These are phyloP conservation scores for Chalciporus pseudorubinellus DNA, from an alignment of 768 basidiomycete species.

Conservation along the genomic window DNA sequence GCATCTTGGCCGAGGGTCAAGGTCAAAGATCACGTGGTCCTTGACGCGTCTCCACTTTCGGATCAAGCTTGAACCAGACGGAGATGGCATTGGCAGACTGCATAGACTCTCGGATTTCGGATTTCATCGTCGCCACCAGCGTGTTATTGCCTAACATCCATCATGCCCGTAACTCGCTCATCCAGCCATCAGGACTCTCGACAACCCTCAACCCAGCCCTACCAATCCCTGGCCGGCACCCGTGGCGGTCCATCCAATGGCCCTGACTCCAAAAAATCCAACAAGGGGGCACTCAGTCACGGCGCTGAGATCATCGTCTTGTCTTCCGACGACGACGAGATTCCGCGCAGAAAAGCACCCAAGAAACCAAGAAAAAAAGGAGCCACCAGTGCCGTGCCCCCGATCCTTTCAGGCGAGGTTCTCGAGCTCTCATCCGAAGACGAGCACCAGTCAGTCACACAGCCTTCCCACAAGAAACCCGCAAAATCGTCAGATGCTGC, in stretches of 20 bases:
- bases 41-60: neutral
- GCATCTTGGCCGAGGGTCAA: constrained; percentile 36
- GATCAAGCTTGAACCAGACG: neutral
- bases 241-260: constrained; percentile 6
- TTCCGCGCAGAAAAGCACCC: constrained; percentile 16
- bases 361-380: constrained; percentile 25
- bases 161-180: constrained; percentile 31
- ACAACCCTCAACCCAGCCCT: constrained; percentile 1
- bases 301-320: constrained; percentile 29
- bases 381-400: constrained; percentile 7
- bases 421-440: constrained; percentile 63
- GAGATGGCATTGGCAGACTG: neutral
- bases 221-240: neutral
- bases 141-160: too few species aligned
- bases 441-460: constrained; percentile 26
- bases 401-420: constrained; percentile 34
- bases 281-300: constrained; percentile 14
- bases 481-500: constrained; percentile 15
- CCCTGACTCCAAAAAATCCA: constrained; percentile 14
- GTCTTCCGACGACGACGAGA: constrained; percentile 33
- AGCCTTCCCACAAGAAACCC: constrained; percentile 9
- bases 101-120: neutral
- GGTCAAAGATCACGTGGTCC: neutral
- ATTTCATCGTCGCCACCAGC: neutral
- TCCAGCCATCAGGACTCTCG: constrained; percentile 19